Evolutionary conservation across 2,329 filamentous ascomycete genomes (phyloP).

Genomic region (Beauveria scarabaeidicola): DNA sequence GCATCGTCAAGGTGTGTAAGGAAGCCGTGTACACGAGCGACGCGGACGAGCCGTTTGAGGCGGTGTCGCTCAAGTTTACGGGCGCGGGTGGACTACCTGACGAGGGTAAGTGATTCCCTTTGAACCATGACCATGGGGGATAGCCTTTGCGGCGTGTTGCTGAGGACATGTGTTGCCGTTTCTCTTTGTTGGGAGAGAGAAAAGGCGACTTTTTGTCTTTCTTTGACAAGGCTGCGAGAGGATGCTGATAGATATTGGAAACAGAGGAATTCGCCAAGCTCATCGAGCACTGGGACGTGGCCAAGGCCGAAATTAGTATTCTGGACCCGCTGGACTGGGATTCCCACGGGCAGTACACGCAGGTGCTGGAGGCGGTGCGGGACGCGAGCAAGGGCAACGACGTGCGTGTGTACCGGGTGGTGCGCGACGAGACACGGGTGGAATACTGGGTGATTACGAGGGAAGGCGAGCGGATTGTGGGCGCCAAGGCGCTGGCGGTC

Average conservation of each 20-base stretch:
- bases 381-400: slow-evolving; percentile 55
- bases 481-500: slow-evolving; percentile 68
- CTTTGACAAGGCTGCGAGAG: not conserved
- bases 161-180: too few species aligned
- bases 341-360: slow-evolving; percentile 57
- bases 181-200: too few species aligned
- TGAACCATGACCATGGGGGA: not conserved
- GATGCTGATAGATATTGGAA: not conserved
- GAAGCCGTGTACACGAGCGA: slow-evolving; percentile 67
- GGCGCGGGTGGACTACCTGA: slow-evolving; percentile 45
- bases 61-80: slow-evolving; percentile 58
- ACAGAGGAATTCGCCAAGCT: slow-evolving; percentile 62
- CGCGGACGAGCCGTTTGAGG: slow-evolving; percentile 77
- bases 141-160: too few species aligned
- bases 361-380: slow-evolving; percentile 60
- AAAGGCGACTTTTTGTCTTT: not conserved
- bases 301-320: slow-evolving; percentile 53
- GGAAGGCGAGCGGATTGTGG: slow-evolving; percentile 57
- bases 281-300: slow-evolving; percentile 48
- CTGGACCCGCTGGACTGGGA: slow-evolving; percentile 67
- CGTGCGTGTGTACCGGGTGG: slow-evolving; percentile 66
- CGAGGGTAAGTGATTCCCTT: slow-evolving; percentile 42
- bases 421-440: slow-evolving; percentile 50
- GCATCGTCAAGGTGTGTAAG: slow-evolving; percentile 41
- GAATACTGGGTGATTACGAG: slow-evolving; percentile 76